Evolutionary conservation across 495 filamentous ascomycete genomes (phyloP).

Genomic region (Neurospora sp.): DNA sequence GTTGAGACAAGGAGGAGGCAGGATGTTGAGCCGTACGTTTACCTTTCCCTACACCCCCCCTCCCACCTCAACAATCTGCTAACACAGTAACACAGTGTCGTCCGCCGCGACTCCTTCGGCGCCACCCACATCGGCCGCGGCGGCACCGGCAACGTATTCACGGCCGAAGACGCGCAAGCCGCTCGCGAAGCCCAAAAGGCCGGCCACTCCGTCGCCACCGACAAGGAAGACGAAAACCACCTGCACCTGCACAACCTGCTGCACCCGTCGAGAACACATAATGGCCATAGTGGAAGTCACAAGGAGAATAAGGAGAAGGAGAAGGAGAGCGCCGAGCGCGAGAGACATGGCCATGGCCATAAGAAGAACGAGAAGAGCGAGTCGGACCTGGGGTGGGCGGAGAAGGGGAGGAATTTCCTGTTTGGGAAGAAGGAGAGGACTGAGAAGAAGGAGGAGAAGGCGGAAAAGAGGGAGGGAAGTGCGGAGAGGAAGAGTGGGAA

Average conservation of each 20-base stretch:
- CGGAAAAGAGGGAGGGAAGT: background rate
- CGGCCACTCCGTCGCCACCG: background rate
- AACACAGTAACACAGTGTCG: constrained; percentile 18
- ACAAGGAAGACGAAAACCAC: constrained; percentile 1
- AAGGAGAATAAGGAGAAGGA: constrained; percentile 4
- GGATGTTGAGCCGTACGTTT: constrained; percentile 57
- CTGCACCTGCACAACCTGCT: constrained; percentile 2
- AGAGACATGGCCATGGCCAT: constrained; percentile 2
- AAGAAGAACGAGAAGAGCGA: constrained; percentile 26
- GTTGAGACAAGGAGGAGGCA: constrained; percentile 65
- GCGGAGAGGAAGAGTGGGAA: background rate
- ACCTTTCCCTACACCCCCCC: background rate
- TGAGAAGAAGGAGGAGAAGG: background rate
- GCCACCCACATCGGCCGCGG: constrained; percentile 42
- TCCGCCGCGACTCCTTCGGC: constrained; percentile 27
- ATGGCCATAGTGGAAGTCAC: background rate
- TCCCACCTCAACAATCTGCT: constrained; percentile 3
- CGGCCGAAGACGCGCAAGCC: constrained; percentile 25
- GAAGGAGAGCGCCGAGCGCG: constrained; percentile 10
- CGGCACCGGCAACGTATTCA: constrained; percentile 48
- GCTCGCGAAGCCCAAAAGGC: constrained; percentile 29
- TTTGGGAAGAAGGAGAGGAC: constrained; percentile 37
- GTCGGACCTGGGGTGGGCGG: constrained; percentile 37
- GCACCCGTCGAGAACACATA: background rate
- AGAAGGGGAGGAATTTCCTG: constrained; percentile 45